A percentile compares a stretch with the other conserved stretches of the same genome.
Evolutionary conservation across 495 filamentous ascomycete genomes (phyloP).

Genomic region (Podospora comata): DNA sequence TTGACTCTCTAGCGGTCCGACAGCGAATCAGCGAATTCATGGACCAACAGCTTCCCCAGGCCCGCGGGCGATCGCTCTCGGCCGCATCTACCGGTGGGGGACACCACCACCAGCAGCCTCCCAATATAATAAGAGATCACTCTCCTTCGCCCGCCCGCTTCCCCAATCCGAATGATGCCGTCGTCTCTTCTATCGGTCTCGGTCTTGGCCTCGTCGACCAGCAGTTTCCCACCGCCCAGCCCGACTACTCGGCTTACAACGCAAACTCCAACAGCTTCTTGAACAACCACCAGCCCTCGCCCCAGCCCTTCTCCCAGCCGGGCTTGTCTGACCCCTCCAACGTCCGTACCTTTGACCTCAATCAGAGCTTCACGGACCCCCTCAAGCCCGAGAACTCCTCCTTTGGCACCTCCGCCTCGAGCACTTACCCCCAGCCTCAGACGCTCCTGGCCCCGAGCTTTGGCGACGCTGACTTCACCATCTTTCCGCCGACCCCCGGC

Average conservation of each 20-base stretch:
- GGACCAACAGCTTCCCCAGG: slow-evolving; percentile 47
- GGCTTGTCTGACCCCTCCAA: slow-evolving; percentile 33
- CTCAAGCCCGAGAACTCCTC: slow-evolving; percentile 34
- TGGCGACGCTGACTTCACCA: slow-evolving; percentile 50
- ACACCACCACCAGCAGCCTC: slow-evolving; percentile 40
- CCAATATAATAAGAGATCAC: slow-evolving; percentile 47
- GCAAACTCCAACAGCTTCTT: slow-evolving; percentile 37
- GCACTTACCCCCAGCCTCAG: slow-evolving; percentile 28
- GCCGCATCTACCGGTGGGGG: slow-evolving; percentile 34
- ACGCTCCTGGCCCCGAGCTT: slow-evolving; percentile 43
- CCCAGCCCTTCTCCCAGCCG: slow-evolving; percentile 37
- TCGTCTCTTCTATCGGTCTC: slow-evolving; percentile 40
- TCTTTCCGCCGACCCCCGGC: slow-evolving; percentile 44
- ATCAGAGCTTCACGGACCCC: slow-evolving; percentile 39
- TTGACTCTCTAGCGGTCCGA: slow-evolving; percentile 16
- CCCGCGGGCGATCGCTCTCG: slow-evolving; percentile 48
- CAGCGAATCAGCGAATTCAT: slow-evolving; percentile 30
- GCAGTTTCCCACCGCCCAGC: slow-evolving; percentile 33
- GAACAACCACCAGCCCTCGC: slow-evolving; percentile 40
- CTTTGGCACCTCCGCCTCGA: slow-evolving; percentile 29
- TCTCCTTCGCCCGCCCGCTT: slow-evolving; percentile 49
- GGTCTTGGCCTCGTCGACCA: slow-evolving; percentile 46
- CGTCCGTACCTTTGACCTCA: slow-evolving; percentile 38
- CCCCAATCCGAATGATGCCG: slow-evolving; percentile 40
- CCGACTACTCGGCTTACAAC: slow-evolving; percentile 38